These are phyloP conservation scores for Pleurotus sapidus DNA, from an alignment of 768 basidiomycete genomes.

Conservation along the genomic window DNA sequence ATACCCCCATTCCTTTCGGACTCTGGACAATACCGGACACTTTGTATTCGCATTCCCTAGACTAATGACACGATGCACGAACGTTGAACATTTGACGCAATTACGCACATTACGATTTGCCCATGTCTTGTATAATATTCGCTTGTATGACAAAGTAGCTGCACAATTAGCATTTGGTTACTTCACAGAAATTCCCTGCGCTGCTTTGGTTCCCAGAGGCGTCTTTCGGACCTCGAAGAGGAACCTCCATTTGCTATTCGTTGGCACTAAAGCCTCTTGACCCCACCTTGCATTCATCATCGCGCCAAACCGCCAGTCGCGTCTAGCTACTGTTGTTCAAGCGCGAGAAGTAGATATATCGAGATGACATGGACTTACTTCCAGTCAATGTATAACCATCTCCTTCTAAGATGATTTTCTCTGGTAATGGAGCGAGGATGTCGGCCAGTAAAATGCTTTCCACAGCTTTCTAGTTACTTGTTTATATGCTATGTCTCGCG, in stretches of 20 bases:
- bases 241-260: constrained; percentile 2
- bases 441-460: constrained; percentile 30
- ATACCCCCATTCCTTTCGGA: too few species aligned
- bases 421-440: constrained; percentile 24
- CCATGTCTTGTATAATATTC: constrained; percentile 1
- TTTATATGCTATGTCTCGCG: neutral
- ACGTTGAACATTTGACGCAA: neutral
- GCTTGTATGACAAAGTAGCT: too few species aligned
- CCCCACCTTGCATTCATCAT: neutral
- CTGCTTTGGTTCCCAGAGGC: too few species aligned
- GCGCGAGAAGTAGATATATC: neutral
- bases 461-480: constrained; percentile 25
- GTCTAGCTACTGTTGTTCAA: neutral
- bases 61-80: neutral
- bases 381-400: constrained; percentile 25
- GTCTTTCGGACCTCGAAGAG: neutral
- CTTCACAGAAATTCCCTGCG: neutral
- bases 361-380: constrained; percentile 16
- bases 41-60: neutral
- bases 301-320: neutral
- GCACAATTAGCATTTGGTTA: neutral
- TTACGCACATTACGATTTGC: neutral
- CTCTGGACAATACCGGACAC: too few species aligned
- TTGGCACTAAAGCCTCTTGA: neutral
- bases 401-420: constrained; percentile 24